A percentile compares a stretch with the other conserved stretches of the same genome.
These are phyloP conservation scores for Clitoria ternatea DNA, from an alignment of 306 rosid genomes.

Conservation along the genomic window DNA sequence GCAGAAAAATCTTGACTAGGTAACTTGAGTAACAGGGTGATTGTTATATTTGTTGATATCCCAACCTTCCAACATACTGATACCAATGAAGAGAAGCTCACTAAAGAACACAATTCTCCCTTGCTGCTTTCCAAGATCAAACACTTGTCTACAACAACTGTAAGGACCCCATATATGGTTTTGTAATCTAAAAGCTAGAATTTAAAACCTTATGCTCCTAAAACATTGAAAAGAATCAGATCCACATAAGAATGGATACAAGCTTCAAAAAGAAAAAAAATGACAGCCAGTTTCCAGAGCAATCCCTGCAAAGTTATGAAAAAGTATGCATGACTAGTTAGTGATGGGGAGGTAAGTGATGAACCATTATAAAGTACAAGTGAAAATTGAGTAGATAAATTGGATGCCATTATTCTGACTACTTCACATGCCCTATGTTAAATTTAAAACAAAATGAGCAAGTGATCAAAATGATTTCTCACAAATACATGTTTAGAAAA, in stretches of 20 bases:
- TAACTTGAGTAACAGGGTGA: slow-evolving; percentile 4
- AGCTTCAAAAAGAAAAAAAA: slow-evolving; percentile 79
- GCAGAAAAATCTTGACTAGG: slow-evolving; percentile 25
- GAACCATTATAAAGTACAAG: slow-evolving; percentile 1
- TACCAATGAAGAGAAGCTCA: slow-evolving; percentile 44
- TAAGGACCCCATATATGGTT: slow-evolving; percentile 38
- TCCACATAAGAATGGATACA: slow-evolving; percentile 51
- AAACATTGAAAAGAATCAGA: not conserved
- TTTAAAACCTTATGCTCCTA: not conserved
- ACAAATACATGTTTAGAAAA: not conserved
- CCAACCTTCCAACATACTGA: slow-evolving; percentile 65
- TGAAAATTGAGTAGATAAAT: not conserved
- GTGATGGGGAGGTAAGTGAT: slow-evolving; percentile 3
- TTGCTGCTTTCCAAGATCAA: slow-evolving; percentile 50
- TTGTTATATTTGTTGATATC: not conserved
- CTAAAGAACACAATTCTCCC: slow-evolving; percentile 40
- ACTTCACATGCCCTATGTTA: not conserved
- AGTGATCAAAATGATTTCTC: not conserved
- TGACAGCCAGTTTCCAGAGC: slow-evolving; percentile 54
- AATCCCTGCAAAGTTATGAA: slow-evolving; percentile 59
- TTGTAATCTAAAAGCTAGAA: slow-evolving; percentile 15
- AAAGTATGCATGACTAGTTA: slow-evolving; percentile 5
- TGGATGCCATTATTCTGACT: not conserved
- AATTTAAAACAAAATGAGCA: slow-evolving; percentile 4
- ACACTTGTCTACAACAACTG: slow-evolving; percentile 50